Percentiles rank a stretch among this genome's conserved stretches.
These are phyloP conservation scores for Vigna mungo DNA, from an alignment of 306 rosid genomes.

Conservation along the genomic window DNA sequence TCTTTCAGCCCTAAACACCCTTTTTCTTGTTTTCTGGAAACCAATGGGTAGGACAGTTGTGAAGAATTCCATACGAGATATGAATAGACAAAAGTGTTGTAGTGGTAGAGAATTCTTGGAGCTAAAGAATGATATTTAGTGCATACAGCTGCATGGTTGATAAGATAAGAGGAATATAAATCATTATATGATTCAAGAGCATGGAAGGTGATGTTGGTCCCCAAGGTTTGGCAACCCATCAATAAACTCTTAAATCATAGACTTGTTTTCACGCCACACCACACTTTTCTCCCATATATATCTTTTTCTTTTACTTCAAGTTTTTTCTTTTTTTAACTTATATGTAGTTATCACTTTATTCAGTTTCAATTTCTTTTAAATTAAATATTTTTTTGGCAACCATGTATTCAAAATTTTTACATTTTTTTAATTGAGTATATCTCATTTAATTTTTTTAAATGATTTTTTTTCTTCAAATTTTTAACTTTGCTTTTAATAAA, in stretches of 20 bases:
- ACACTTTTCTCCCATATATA: slow-evolving; percentile 42
- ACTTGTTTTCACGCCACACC: slow-evolving; percentile 53
- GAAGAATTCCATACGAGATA: slow-evolving; percentile 47
- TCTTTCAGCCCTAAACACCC: neutral
- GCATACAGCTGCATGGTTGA: slow-evolving; percentile 58
- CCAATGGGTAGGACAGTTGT: slow-evolving; percentile 52
- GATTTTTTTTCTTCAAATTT: too few species aligned
- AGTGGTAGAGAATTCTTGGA: slow-evolving; percentile 52
- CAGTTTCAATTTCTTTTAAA: too few species aligned
- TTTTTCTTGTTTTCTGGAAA: slow-evolving; percentile 2
- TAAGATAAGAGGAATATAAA: slow-evolving; percentile 51
- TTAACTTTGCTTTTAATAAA: too few species aligned
- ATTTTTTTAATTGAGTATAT: too few species aligned
- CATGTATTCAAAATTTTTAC: too few species aligned
- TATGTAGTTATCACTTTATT: too few species aligned
- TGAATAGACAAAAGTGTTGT: slow-evolving; percentile 51
- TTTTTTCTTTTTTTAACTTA: too few species aligned
- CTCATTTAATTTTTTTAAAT: too few species aligned
- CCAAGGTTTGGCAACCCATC: slow-evolving; percentile 44
- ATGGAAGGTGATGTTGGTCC: slow-evolving; percentile 57
- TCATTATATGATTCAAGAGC: slow-evolving; percentile 39
- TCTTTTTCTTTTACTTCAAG: too few species aligned
- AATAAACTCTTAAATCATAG: slow-evolving; percentile 34
- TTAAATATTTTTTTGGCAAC: too few species aligned
- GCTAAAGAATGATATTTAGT: slow-evolving; percentile 34